phyloP scores from a whole-genome alignment of 768 basidiomycete species.

The Holtermanniella nyarrowii region DNA sequence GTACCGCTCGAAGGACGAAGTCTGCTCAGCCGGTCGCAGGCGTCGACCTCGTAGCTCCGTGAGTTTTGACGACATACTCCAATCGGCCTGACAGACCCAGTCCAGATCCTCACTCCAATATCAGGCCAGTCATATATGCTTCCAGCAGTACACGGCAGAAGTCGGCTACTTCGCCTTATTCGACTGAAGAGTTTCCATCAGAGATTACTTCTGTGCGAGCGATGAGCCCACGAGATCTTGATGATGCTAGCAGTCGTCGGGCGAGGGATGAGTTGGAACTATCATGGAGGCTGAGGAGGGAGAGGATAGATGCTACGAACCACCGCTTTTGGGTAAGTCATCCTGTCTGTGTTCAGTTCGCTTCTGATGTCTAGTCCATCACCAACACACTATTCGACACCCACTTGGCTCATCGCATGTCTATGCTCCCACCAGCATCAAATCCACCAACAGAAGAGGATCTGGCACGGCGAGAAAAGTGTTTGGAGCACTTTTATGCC shows the following conservation, averaged over 20 bases:
- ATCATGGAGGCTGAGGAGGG: slow-evolving; percentile 28
- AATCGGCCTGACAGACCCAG: slow-evolving; percentile 6
- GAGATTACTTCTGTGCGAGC: slow-evolving; percentile 4
- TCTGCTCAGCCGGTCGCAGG: not conserved
- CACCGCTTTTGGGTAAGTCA: slow-evolving; percentile 33
- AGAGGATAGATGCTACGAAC: slow-evolving; percentile 32
- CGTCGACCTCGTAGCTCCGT: slow-evolving; percentile 34
- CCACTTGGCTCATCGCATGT: slow-evolving; percentile 22
- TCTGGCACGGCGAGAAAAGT: slow-evolving; percentile 15
- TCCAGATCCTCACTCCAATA: slow-evolving; percentile 34
- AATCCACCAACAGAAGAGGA: slow-evolving; percentile 24
- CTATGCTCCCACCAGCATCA: slow-evolving; percentile 14
- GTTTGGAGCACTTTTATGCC: slow-evolving; percentile 27
- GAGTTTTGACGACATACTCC: slow-evolving; percentile 2
- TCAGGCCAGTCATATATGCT: slow-evolving; percentile 33
- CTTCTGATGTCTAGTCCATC: slow-evolving; percentile 12
- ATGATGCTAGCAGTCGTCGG: not conserved
- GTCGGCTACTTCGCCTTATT: slow-evolving; percentile 19
- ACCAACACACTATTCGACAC: slow-evolving; percentile 26
- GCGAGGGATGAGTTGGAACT: slow-evolving; percentile 19
- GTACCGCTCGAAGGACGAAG: slow-evolving; percentile 1
- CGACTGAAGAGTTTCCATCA: slow-evolving; percentile 15
- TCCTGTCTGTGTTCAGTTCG: not conserved
- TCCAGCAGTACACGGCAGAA: slow-evolving; percentile 12
- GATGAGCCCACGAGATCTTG: not conserved